These are phyloP conservation scores for Quercus suber DNA, from an alignment of 306 rosid genomes.

Conservation along the genomic window DNA sequence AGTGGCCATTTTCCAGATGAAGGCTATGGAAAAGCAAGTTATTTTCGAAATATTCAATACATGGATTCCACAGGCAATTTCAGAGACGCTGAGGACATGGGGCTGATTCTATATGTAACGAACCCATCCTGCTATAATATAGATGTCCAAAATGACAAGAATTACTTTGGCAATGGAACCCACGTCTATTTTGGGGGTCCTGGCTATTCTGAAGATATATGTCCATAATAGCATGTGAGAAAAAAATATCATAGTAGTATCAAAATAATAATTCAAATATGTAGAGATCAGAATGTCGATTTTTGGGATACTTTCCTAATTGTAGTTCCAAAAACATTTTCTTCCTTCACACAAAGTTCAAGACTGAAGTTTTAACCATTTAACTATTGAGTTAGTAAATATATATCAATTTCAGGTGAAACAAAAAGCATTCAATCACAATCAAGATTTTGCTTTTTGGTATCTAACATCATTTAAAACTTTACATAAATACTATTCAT, in stretches of 20 bases:
- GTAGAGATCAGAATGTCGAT: too few species aligned
- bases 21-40: constrained; percentile 17
- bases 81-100: background rate
- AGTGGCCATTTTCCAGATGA: constrained; percentile 25
- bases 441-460: too few species aligned
- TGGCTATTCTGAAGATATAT: constrained; percentile 8
- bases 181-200: constrained; percentile 18
- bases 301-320: too few species aligned
- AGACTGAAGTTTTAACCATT: too few species aligned
- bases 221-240: background rate
- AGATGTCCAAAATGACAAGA: background rate
- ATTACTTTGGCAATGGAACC: background rate
- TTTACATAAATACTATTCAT: too few species aligned
- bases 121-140: constrained; percentile 25
- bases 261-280: background rate
- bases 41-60: constrained; percentile 14
- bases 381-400: too few species aligned
- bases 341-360: too few species aligned
- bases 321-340: too few species aligned
- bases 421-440: too few species aligned
- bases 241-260: background rate
- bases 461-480: too few species aligned
- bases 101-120: background rate
- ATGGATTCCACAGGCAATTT: background rate
- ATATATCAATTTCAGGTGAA: too few species aligned